Base-by-base conservation (phyloP, 495 filamentous ascomycete genomes). In the Talaromyces thailandensis region DNA sequence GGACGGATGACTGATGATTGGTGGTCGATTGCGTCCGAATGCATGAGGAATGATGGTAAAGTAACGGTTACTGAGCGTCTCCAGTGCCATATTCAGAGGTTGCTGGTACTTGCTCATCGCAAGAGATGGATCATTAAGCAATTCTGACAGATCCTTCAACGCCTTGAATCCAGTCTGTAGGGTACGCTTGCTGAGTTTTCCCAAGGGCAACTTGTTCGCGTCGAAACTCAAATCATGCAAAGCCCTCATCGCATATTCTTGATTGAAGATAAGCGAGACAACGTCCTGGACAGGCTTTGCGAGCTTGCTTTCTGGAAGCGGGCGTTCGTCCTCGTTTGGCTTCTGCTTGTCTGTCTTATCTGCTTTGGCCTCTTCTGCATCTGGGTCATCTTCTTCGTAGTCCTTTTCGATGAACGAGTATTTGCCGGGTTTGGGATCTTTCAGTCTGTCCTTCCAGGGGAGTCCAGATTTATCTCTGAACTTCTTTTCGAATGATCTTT, bases 221-320 rank as follows among this genome's bases (percentile, higher is more conserved):
- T 95, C 88, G 67, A 94, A 95, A 11, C 86, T 86, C 69, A 94
- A 77, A 2, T 81, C 79, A 1, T 76, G 72, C 84, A 95, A 85
- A 3, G 84, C 78, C 3, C 77, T 75, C n/a, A 79, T 69, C 70
- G 91, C 87, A 66, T 86, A 82, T 43, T 86, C 67, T 60, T 82
- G 76, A 66, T 94, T 93, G 80, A 96, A 96, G 63, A 96, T 93
- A 61, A 96, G 81, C 35, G 82, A 67, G 79, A 95, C 87, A 14
- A 96, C 75, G 6, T 80, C 70, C 64, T 92, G 87, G 5, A 89
- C 70, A 0, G 82, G 78, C 12, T 74, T 74, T 0, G 80, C 64
- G 6, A 95, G 73, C n/a, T 76, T 79, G 61, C 82, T 87, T 63
- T 84, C 73, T 0, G 69, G 62, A 12, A 73, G 69, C 1, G 69